These are phyloP conservation scores for Lizonia empirigonia DNA, from an alignment of 2,329 filamentous ascomycete species.

Conservation along the genomic window DNA sequence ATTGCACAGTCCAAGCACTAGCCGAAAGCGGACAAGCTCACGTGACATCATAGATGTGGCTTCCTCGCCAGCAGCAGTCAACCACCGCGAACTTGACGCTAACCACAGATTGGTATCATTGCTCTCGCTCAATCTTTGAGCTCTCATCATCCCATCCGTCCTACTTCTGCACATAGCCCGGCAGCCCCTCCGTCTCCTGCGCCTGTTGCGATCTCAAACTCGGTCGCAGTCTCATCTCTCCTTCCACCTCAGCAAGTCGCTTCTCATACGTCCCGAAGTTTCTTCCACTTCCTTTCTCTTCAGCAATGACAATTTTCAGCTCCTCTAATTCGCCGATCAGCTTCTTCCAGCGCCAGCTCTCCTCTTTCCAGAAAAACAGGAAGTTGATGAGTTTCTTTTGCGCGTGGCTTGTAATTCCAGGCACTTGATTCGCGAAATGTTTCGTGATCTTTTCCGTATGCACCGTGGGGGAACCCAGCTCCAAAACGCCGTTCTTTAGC, in stretches of 20 bases:
- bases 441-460: constrained; percentile 8
- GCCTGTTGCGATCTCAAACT: constrained; percentile 5
- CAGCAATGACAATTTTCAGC: constrained; percentile 3
- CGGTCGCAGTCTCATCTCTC: constrained; percentile 1
- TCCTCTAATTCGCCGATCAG: constrained; percentile 6
- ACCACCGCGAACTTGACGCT: not conserved
- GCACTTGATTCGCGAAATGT: constrained; percentile 8
- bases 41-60: not conserved
- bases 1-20: constrained; percentile 6
- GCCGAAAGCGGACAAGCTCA: not conserved
- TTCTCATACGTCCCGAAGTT: constrained; percentile 9
- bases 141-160: not conserved
- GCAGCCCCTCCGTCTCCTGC: not conserved
- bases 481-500: constrained; percentile 4
- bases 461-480: not conserved
- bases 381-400: constrained; percentile 15
- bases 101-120: not conserved
- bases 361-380: constrained; percentile 14
- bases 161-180: not conserved
- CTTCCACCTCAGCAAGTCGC: constrained; percentile 11
- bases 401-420: constrained; percentile 6
- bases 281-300: not conserved
- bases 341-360: constrained; percentile 6
- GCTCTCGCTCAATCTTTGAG: not conserved
- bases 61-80: not conserved